Percentiles rank a stretch among this genome's conserved stretches.
Evolutionary conservation across 768 basidiomycete species (phyloP).

Genomic region (Mycena pura): DNA sequence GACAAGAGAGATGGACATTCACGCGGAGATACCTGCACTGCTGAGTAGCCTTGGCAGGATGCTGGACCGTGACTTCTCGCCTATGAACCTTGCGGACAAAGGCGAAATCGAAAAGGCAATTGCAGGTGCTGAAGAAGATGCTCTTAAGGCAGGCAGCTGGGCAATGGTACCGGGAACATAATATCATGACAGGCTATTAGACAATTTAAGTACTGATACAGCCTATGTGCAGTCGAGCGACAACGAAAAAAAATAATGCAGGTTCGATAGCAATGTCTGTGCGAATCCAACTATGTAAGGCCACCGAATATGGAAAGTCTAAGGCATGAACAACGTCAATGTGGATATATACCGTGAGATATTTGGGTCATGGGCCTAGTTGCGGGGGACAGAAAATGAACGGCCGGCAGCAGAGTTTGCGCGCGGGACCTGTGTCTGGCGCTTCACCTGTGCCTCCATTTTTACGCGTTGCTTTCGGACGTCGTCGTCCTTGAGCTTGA

Average conservation of each 20-base stretch:
- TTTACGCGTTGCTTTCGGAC: slow-evolving; percentile 76
- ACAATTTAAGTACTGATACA: slow-evolving; percentile 10
- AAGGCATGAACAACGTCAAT: slow-evolving; percentile 1
- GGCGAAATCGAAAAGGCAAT: slow-evolving; percentile 59
- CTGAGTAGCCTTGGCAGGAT: slow-evolving; percentile 52
- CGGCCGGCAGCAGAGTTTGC: slow-evolving; percentile 30
- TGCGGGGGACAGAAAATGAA: slow-evolving; percentile 35
- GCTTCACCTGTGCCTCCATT: slow-evolving; percentile 75
- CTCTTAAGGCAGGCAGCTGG: slow-evolving; percentile 51
- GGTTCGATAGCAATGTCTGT: neutral
- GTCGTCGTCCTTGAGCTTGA: slow-evolving; percentile 83
- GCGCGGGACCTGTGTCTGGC: slow-evolving; percentile 54
- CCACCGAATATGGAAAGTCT: slow-evolving; percentile 14
- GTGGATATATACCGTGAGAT: neutral
- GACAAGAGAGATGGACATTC: slow-evolving; percentile 47
- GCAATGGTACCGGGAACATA: neutral
- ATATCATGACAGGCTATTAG: neutral
- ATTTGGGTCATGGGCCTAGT: neutral
- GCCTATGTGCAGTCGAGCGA: slow-evolving; percentile 9
- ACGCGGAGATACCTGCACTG: slow-evolving; percentile 59
- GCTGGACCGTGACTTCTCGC: slow-evolving; percentile 56
- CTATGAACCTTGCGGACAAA: slow-evolving; percentile 48
- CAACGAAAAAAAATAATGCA: slow-evolving; percentile 2
- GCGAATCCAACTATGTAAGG: slow-evolving; percentile 4
- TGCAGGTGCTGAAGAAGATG: slow-evolving; percentile 52